phyloP scores from a whole-genome alignment of 768 basidiomycete genomes.

The Russula virescens region DNA sequence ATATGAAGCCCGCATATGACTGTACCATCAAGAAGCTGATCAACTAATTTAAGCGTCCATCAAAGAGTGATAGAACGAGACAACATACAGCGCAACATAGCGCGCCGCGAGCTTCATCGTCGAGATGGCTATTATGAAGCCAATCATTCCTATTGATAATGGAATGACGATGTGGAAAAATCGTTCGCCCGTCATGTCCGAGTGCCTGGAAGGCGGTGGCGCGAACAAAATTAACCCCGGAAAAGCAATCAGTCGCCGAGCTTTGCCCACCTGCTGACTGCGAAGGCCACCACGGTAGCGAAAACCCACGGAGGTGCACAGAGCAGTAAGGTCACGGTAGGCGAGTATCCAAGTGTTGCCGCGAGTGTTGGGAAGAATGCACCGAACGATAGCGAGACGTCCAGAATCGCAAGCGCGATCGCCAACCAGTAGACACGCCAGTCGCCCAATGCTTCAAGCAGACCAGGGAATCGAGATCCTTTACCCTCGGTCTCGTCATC shows the following conservation, averaged over 20 bases:
- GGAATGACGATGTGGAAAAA: slow-evolving; percentile 58
- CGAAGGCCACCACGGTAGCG: slow-evolving; percentile 52
- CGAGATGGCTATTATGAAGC: slow-evolving; percentile 58
- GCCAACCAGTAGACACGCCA: slow-evolving; percentile 85
- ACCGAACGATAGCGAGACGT: slow-evolving; percentile 67
- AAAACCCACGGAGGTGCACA: slow-evolving; percentile 76
- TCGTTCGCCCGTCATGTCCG: slow-evolving; percentile 65
- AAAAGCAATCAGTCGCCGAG: neutral
- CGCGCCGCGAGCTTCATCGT: slow-evolving; percentile 58
- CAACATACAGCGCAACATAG: slow-evolving; percentile 56
- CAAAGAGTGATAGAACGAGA: neutral
- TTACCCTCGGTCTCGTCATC: slow-evolving; percentile 42
- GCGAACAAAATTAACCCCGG: neutral
- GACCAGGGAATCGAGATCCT: slow-evolving; percentile 37
- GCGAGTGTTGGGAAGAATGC: slow-evolving; percentile 76
- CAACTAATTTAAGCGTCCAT: neutral
- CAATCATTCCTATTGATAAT: slow-evolving; percentile 54
- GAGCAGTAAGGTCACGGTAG: slow-evolving; percentile 63
- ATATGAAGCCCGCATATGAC: slow-evolving; percentile 66
- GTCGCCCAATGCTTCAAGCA: slow-evolving; percentile 59
- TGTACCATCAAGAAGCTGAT: slow-evolving; percentile 72
- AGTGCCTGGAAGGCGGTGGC: slow-evolving; percentile 42
- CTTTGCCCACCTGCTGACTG: slow-evolving; percentile 38
- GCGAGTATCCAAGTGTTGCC: slow-evolving; percentile 61
- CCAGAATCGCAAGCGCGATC: slow-evolving; percentile 52